Percentiles rank a stretch among this genome's conserved stretches.
These are phyloP conservation scores for Chlamydomonas sp. DNA, from an alignment of 139 green algal species.

Conservation along the genomic window DNA sequence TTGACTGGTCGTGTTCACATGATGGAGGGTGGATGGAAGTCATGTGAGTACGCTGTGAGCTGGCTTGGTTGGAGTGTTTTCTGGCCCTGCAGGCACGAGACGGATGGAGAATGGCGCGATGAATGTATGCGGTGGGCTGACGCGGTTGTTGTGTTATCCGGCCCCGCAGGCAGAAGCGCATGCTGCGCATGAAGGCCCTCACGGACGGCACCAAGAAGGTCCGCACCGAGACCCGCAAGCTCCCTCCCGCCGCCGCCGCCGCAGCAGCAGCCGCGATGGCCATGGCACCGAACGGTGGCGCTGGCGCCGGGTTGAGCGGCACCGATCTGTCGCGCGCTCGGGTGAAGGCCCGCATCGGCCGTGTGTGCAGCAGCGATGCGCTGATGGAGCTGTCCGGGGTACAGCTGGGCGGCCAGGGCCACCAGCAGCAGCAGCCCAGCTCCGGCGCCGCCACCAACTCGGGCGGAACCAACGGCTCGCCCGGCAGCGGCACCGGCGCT, in stretches of 20 bases:
- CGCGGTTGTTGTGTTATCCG: not conserved
- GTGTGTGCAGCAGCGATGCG: not conserved
- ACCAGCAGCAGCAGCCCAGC: not conserved
- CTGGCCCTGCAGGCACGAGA: no score
- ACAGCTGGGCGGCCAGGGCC: not conserved
- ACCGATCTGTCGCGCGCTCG: no score
- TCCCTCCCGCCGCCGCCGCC: not conserved
- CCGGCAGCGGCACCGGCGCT: not conserved
- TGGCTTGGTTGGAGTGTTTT: no score
- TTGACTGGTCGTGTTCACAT: no score
- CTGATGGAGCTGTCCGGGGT: not conserved
- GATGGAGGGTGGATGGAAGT: no score
- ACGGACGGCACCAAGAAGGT: slow-evolving; percentile 34
- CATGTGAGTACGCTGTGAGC: no score
- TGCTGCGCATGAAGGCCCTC: slow-evolving; percentile 10
- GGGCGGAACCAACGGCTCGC: no score
- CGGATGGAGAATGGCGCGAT: not conserved
- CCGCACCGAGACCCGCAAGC: slow-evolving; percentile 22
- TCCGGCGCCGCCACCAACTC: no score
- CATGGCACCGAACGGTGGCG: no score
- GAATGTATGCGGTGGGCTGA: not conserved
- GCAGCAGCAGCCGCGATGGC: not conserved
- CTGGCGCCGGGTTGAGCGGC: no score
- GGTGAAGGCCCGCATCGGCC: not conserved
- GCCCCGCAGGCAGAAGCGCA: slow-evolving; percentile 31